phyloP scores from a whole-genome alignment of 345 rosid species.

The Eucalyptus cloeziana region DNA sequence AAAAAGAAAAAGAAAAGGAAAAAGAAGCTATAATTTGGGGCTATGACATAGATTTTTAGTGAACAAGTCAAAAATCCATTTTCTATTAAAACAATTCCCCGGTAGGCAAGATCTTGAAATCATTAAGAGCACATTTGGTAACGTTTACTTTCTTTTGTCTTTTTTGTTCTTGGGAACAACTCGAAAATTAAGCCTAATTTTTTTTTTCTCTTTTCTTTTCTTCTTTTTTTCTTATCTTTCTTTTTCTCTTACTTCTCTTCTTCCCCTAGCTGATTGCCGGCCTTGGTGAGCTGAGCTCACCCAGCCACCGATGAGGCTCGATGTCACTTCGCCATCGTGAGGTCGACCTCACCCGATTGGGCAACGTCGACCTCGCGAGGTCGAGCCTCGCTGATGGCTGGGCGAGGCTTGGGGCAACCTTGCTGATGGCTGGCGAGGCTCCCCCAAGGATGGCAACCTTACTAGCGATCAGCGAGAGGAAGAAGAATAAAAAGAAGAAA shows the following conservation, averaged over 20 bases:
- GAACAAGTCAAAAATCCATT: neutral
- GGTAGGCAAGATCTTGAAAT: neutral
- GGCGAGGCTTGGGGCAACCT: fast-evolving
- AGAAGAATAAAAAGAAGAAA: no score
- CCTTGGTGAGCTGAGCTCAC: no score
- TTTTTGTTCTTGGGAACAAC: no score
- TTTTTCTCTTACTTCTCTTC: no score
- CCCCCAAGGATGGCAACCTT: no score
- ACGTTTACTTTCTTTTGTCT: no score
- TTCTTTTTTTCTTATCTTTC: no score
- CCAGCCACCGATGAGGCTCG: fast-evolving
- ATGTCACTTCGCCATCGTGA: no score
- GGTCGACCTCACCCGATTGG: fast-evolving
- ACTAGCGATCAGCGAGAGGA: fast-evolving
- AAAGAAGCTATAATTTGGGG: neutral
- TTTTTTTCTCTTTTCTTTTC: no score
- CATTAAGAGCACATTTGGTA: fast-evolving
- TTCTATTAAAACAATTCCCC: neutral
- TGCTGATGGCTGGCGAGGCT: fast-evolving
- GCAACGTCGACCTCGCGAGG: no score
- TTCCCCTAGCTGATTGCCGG: fast-evolving
- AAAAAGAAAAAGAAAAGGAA: no score
- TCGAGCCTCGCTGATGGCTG: fast-evolving
- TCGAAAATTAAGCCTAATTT: no score
- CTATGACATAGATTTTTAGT: neutral